A percentile compares a stretch with the other conserved stretches of the same genome.
These are phyloP conservation scores for Eucalyptus coolabah DNA, from an alignment of 345 rosid species.

Conservation along the genomic window DNA sequence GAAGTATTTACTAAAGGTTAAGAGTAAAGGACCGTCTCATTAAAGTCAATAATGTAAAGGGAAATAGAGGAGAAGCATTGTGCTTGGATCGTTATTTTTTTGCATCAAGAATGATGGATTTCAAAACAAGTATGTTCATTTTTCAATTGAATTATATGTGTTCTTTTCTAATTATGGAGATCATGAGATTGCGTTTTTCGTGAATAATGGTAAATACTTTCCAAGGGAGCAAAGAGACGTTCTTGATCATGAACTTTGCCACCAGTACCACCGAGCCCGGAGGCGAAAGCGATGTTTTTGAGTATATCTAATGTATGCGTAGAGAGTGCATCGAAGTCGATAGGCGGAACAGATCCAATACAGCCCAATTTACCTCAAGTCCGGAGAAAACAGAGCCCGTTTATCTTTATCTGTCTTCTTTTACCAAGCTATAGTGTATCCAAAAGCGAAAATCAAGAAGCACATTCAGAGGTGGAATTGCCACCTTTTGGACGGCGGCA, in stretches of 20 bases:
- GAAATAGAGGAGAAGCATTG: too few relatives aligned
- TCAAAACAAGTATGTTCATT: too few relatives aligned
- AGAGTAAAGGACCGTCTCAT: rapidly evolving
- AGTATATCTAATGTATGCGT: background rate
- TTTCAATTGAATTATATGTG: too few relatives aligned
- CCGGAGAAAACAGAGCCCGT: background rate
- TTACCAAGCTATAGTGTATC: background rate
- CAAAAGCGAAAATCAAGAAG: background rate
- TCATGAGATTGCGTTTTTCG: too few relatives aligned
- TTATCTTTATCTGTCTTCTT: background rate
- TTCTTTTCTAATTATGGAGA: too few relatives aligned
- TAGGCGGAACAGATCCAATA: background rate
- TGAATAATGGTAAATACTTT: rapidly evolving
- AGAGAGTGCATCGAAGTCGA: background rate
- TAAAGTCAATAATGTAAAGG: too few relatives aligned
- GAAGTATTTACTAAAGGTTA: rapidly evolving
- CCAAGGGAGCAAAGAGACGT: background rate
- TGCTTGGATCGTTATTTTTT: too few relatives aligned
- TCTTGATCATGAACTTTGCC: background rate
- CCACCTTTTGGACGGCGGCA: background rate
- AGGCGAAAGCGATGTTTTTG: background rate
- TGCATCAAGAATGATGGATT: rapidly evolving
- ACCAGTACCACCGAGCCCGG: background rate
- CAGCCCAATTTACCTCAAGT: background rate
- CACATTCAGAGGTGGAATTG: background rate